phyloP scores from a whole-genome alignment of 371 early-diverging fungal species.

The Rhizomucor pusillus region DNA sequence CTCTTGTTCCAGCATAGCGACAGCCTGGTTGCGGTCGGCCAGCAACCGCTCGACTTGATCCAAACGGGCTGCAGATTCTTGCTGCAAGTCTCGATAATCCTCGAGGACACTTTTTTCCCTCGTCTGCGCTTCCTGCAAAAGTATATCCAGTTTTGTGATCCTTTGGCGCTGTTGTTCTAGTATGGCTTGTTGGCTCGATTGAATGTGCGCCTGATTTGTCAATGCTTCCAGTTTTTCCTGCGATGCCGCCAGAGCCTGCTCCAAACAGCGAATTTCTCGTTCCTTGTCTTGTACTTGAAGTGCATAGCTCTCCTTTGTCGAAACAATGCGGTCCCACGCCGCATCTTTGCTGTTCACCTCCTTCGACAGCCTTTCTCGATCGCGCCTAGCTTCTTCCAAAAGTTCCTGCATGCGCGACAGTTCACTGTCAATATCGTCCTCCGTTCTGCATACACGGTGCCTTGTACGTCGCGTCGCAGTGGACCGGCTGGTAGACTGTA shows the following conservation, averaged over 20 bases:
- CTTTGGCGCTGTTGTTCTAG: constrained; percentile 32
- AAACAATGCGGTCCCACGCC: constrained; percentile 35
- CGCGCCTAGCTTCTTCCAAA: constrained; percentile 21
- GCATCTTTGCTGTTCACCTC: constrained; percentile 33
- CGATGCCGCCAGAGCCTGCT: constrained; percentile 11
- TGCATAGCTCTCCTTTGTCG: constrained; percentile 41
- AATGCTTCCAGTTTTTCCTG: constrained; percentile 6
- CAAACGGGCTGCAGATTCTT: constrained; percentile 24
- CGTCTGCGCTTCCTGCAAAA: constrained; percentile 14
- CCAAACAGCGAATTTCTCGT: constrained; percentile 21
- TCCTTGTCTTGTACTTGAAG: constrained; percentile 33
- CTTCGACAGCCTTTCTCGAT: constrained; percentile 20
- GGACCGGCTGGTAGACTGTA: constrained; percentile 5
- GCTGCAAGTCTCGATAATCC: constrained; percentile 11
- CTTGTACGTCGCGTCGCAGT: constrained; percentile 11
- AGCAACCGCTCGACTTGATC: constrained; percentile 24
- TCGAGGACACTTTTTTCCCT: constrained; percentile 5
- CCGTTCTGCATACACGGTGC: constrained; percentile 1
- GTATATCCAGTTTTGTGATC: constrained; percentile 25
- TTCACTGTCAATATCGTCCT: constrained; percentile 1
- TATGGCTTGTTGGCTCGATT: constrained; percentile 9
- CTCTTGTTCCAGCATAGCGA: constrained; percentile 34
- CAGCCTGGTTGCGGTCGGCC: constrained; percentile 23
- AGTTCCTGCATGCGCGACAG: constrained; percentile 16
- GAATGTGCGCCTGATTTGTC: neutral